phyloP scores from a whole-genome alignment of 805 yeast genomes.

The Huiozyma naganishii region DNA sequence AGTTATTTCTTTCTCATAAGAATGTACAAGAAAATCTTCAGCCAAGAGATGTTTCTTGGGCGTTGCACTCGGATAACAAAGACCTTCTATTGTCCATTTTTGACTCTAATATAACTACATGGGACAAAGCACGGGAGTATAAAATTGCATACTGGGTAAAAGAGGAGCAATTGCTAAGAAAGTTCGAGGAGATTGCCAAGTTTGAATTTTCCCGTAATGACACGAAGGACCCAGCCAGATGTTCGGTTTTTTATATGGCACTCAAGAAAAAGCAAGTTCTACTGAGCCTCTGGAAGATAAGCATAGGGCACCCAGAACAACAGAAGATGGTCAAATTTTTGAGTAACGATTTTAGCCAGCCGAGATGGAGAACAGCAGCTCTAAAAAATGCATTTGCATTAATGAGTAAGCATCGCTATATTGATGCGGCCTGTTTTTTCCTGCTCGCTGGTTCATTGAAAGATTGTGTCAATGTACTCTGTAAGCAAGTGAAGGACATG shows the following conservation, averaged over 20 bases:
- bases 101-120: conserved; percentile 35
- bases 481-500: conserved; percentile 54
- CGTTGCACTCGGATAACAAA: conserved; percentile 70
- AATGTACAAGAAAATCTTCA: conserved; percentile 43
- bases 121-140: conserved; percentile 49
- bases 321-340: conserved; percentile 71
- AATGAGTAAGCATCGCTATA: conserved; percentile 74
- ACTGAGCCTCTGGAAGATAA: conserved; percentile 73
- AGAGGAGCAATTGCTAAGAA: conserved; percentile 33
- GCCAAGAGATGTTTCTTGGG: conserved; percentile 83
- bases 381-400: conserved; percentile 85
- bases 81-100: conserved; percentile 46
- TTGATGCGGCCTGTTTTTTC: conserved; percentile 85
- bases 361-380: conserved; percentile 83
- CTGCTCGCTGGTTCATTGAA: conserved; percentile 61
- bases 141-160: conserved; percentile 68
- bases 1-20: conserved; percentile 47
- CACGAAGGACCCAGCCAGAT: conserved; percentile 58
- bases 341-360: conserved; percentile 60
- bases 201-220: conserved; percentile 51
- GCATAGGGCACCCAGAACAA: conserved; percentile 67
- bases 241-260: conserved; percentile 70
- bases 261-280: conserved; percentile 66
- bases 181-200: conserved; percentile 61
- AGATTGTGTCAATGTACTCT: conserved; percentile 69